A percentile compares a stretch with the other conserved stretches of the same genome.
Conservation (phyloP, 2,329 filamentous ascomycete species). For the Talaromyces funiculosus region DNA sequence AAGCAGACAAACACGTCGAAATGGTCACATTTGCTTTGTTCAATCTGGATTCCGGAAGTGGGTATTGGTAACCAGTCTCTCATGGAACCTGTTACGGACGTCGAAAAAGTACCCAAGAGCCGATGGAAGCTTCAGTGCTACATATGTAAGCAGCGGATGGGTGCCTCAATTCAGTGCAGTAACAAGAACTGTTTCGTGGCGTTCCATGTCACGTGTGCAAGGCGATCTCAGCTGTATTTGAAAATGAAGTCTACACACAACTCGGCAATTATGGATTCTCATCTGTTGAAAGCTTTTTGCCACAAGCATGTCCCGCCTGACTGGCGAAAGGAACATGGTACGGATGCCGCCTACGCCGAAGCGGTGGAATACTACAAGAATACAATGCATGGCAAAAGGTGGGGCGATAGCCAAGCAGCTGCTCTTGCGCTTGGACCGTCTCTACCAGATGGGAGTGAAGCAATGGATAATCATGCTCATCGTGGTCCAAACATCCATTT, state of each 20-base stretch:
- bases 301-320: slow-evolving; percentile 90
- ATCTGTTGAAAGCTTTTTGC: slow-evolving; percentile 87
- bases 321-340: slow-evolving; percentile 79
- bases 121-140: slow-evolving; percentile 94
- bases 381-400: slow-evolving; percentile 81
- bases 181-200: slow-evolving; percentile 97
- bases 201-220: slow-evolving; percentile 94
- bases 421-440: slow-evolving; percentile 74
- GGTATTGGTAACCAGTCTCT: slow-evolving; percentile 92
- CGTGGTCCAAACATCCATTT: slow-evolving; percentile 42
- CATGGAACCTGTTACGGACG: slow-evolving; percentile 97
- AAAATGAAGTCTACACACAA: slow-evolving; percentile 93
- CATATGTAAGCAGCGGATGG: slow-evolving; percentile 96
- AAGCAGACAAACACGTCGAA: slow-evolving; percentile 95
- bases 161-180: slow-evolving; percentile 94
- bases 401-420: slow-evolving; percentile 83
- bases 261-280: slow-evolving; percentile 70
- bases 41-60: slow-evolving; percentile 98
- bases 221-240: slow-evolving; percentile 77
- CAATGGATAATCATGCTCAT: slow-evolving; percentile 40
- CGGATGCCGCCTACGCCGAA: slow-evolving; percentile 70
- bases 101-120: slow-evolving; percentile 92
- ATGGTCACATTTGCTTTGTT: slow-evolving; percentile 94
- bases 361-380: slow-evolving; percentile 86
- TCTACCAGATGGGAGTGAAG: slow-evolving; percentile 50